Evolutionary conservation across 2,329 filamentous ascomycete species (phyloP).

Genomic region (Ophiosphaerella korrae): DNA sequence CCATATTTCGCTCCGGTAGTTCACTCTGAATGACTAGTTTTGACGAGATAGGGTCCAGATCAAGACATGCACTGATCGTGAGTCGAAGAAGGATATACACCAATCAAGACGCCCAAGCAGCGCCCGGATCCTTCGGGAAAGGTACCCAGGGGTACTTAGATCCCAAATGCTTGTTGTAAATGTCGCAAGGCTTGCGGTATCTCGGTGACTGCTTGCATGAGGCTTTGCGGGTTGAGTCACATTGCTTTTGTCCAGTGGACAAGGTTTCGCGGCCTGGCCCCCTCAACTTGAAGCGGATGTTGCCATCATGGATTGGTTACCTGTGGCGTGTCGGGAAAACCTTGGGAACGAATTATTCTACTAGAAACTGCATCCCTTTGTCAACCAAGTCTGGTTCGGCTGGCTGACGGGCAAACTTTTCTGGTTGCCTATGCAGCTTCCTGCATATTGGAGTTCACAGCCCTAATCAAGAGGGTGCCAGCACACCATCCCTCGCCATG

Average conservation of each 20-base stretch:
- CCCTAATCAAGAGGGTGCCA: slow-evolving; percentile 11
- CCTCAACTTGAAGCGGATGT: not conserved
- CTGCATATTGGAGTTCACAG: not conserved
- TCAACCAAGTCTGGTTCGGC: not conserved
- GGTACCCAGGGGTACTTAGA: not conserved
- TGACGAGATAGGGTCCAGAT: slow-evolving; percentile 28
- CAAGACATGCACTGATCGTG: not conserved
- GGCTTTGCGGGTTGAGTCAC: not conserved
- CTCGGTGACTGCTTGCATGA: not conserved
- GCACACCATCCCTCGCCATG: slow-evolving; percentile 7
- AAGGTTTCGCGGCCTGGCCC: not conserved
- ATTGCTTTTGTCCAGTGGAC: not conserved
- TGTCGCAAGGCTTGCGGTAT: not conserved
- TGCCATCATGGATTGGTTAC: not conserved
- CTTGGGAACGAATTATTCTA: not conserved
- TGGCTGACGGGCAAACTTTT: not conserved
- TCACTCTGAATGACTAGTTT: slow-evolving; percentile 19
- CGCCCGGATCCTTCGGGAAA: not conserved
- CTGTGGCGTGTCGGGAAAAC: not conserved
- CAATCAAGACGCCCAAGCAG: not conserved
- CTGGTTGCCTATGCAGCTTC: not conserved
- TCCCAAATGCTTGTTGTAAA: not conserved
- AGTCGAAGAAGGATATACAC: slow-evolving; percentile 3
- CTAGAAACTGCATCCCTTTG: not conserved
- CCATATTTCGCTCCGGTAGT: slow-evolving; percentile 3